phyloP scores from a whole-genome alignment of 805 yeast species.

The Sungouiella blattae region DNA sequence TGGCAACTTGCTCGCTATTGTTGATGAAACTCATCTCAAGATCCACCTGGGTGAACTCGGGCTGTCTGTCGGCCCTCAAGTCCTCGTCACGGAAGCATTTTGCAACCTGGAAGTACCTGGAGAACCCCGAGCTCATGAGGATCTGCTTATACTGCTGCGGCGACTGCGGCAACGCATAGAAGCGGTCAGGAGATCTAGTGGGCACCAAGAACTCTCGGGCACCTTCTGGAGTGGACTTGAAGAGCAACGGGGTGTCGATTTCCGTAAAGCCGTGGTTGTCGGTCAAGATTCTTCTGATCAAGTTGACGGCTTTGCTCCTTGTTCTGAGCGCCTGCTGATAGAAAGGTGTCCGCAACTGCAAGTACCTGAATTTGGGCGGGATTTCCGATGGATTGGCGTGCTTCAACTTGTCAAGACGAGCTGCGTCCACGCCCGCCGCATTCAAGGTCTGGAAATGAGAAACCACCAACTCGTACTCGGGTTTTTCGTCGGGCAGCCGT shows the following conservation, averaged over 20 bases:
- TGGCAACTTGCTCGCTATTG: conserved; percentile 60
- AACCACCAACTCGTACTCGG: conserved; percentile 58
- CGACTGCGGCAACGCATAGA: conserved; percentile 93
- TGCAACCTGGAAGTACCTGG: conserved; percentile 85
- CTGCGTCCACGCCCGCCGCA: conserved; percentile 57
- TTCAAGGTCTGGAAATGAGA: conserved; percentile 55
- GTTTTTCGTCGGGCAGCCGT: conserved; percentile 7
- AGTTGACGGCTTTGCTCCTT: conserved; percentile 53
- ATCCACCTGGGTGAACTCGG: conserved; percentile 97
- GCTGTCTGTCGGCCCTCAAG: conserved; percentile 90
- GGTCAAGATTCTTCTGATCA: conserved; percentile 40
- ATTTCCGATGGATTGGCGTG: conserved; percentile 47
- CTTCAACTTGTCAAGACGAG: conserved; percentile 63
- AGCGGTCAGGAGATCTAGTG: conserved; percentile 56
- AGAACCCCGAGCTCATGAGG: conserved; percentile 89
- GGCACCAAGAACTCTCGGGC: conserved; percentile 96
- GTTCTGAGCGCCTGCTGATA: conserved; percentile 54
- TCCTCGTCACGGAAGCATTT: conserved; percentile 96
- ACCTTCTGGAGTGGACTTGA: conserved; percentile 97
- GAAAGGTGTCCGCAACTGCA: conserved; percentile 65
- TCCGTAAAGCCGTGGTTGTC: conserved; percentile 57
- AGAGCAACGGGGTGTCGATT: conserved; percentile 87
- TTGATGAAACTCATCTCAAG: conserved; percentile 85
- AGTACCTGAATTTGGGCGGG: conserved; percentile 78
- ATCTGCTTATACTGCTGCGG: conserved; percentile 97